A percentile compares a stretch with the other conserved stretches of the same genome.
These are phyloP conservation scores for Cenchrus fungigraminus DNA, from an alignment of 176 grass and related monocot genomes.

Conservation along the genomic window DNA sequence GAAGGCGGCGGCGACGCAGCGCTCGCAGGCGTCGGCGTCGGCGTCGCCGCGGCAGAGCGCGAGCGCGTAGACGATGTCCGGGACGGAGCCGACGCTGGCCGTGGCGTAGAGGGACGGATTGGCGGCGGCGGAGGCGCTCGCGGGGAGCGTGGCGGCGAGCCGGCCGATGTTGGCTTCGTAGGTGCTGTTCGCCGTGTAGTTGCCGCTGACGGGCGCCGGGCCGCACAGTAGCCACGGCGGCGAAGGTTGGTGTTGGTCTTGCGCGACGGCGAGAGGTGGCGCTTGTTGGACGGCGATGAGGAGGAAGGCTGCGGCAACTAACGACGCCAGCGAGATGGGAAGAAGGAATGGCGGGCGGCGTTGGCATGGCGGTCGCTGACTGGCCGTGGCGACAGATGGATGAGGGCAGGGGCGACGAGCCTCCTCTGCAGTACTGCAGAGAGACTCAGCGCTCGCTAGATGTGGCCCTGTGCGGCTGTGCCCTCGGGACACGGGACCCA, in stretches of 20 bases:
- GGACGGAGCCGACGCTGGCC: constrained; percentile 11
- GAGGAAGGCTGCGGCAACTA: background rate
- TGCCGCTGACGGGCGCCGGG: background rate
- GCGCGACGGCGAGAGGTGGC: background rate
- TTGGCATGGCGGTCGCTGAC: background rate
- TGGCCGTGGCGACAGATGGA: background rate
- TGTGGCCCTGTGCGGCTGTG: no score
- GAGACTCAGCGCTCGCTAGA: no score
- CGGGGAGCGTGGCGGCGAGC: constrained; percentile 35
- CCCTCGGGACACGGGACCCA: no score
- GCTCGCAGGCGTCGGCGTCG: constrained; percentile 8
- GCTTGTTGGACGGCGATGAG: background rate
- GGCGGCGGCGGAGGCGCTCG: background rate
- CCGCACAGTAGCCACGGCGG: background rate
- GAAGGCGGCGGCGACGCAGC: constrained; percentile 31
- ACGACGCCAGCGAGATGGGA: background rate
- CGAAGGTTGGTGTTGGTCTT: background rate
- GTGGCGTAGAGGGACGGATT: constrained; percentile 3
- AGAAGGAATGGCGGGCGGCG: background rate
- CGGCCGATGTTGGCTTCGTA: constrained; percentile 45
- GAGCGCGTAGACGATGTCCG: constrained; percentile 36
- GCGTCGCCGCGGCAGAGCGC: constrained; percentile 49
- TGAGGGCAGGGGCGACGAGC: background rate
- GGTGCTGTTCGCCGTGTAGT: constrained; percentile 29
- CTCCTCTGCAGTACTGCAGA: no score